Base-by-base conservation (phyloP, 441 rosid species). In the Brassica hybrid region DNA sequence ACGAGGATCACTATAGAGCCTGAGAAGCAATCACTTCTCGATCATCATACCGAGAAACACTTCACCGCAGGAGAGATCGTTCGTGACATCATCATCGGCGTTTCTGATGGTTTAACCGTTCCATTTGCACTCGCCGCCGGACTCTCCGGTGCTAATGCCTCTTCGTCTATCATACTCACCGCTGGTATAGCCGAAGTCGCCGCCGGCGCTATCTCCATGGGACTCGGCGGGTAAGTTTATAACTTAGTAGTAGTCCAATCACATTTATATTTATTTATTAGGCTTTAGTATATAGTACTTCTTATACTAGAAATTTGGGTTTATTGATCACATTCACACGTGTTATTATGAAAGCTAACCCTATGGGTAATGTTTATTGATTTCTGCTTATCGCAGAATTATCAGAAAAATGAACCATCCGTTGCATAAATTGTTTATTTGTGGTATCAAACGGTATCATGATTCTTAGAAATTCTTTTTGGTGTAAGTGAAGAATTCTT, bases 41-140 rank as follows among this genome's bases (percentile, higher is more conserved):
- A 82, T 72, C 85, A 79, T 21, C 98, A 94, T 89, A 78, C 80
- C 54, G 98, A 94, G 83, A 79, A 78, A 67, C 98, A 94, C 80
- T 91, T 93, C 93, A 91, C 96, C 16, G 89, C 98, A 68, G 88
- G 97, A 0, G 98, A 94, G 72, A 67, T 91, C 67, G 93, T 92
- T 65, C 97, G 97, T 5, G 97, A 94, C 86, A 78, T 94, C 78
- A 94, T 94, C 83, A 88, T 92, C 78, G 98, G 97, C 0, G 98
- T 90, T 16, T 94, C 98, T 68, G 98, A 94, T 57, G 98, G 98
- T 41, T 89, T 94, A 73, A 92, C 97, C 18, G 97, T 94, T 12
- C 99, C 98, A 50, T 95, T 95, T 52, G 97, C 99, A 65, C 96
- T 94, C 54, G 98, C 98, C 10, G 99, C 99, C 30, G 97, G 98